Base-by-base conservation (phyloP, 2,329 filamentous ascomycete genomes). In the Microthyrium microscopicum region DNA sequence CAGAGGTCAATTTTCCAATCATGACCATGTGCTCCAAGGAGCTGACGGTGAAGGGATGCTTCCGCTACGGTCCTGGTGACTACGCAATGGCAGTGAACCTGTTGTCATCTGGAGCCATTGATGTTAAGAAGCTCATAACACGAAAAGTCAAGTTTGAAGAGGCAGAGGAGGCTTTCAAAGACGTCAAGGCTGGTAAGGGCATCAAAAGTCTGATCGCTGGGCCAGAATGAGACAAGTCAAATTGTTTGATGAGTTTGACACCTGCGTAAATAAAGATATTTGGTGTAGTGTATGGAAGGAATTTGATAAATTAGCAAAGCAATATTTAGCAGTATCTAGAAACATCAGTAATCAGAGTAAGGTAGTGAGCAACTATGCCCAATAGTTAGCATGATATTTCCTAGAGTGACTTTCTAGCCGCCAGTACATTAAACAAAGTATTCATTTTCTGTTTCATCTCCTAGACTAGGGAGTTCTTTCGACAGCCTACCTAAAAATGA, bases 21-120 rank as follows among this genome's bases (percentile, higher is more conserved):
- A 80, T 87, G 70, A 77, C 80, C 4, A 65, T 91, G 50, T 91
- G 84, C 54, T 67, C 75, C 32, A 94, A 94, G 61, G 87, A 95
- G 62, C 64, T 93, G 33, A 91, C 76, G 8, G 68, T 80, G 29
- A 80, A 77, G 50, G 87, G 87, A 16, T 85, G 77, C 41, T 95
- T 95, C 66, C 72, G 87, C 25, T 95, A 95, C 55, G 77, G 77
- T 3, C 70, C 73, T 35, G 85, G 85, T 15, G 87, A 94, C 55
- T 95, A 94, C 57, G 70, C 75, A 51, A 70, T 85, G 5, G 83
- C 83, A 4, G 66, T 94, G 29, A 72, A 82, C 41, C 64, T 95
- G 40, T 72, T 93, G 1, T 66, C 68, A 5, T 66, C 60, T 18
- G 80, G 80, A 31, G 73, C 71, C 52, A 70, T 95, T 26, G 62